These are phyloP conservation scores for Penicillium odoratum DNA, from an alignment of 495 filamentous ascomycete genomes.

Conservation along the genomic window DNA sequence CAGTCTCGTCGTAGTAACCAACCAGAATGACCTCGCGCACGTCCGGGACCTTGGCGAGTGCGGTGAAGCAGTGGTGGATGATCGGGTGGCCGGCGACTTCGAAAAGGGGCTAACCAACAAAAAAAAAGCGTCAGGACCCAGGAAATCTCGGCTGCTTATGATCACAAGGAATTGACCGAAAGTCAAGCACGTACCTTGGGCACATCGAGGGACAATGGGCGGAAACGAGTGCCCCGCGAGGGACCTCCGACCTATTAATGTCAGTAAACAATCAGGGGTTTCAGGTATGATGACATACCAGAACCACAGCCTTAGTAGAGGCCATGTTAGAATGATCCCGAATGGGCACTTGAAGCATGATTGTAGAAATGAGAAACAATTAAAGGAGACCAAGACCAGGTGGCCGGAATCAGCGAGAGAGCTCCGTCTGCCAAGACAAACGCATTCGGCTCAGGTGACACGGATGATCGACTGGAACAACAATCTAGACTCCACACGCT, in stretches of 20 bases:
- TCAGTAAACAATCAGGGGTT: constrained; percentile 18
- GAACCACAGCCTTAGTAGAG: constrained; percentile 70
- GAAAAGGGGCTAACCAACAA: constrained; percentile 79
- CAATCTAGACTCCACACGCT: background rate
- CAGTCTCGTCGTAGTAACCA: constrained; percentile 96
- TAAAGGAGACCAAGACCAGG: constrained; percentile 12
- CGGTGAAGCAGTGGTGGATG: constrained; percentile 94
- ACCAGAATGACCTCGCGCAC: constrained; percentile 97
- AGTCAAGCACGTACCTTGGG: constrained; percentile 72
- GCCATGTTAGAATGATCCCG: constrained; percentile 47
- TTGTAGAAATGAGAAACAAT: constrained; percentile 12
- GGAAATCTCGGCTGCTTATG: background rate
- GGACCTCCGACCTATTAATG: constrained; percentile 79
- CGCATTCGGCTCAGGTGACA: constrained; percentile 33
- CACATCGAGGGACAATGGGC: constrained; percentile 93
- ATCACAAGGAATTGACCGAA: constrained; percentile 5
- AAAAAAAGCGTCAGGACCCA: constrained; percentile 14
- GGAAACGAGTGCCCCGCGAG: constrained; percentile 92
- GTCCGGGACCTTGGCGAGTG: constrained; percentile 84
- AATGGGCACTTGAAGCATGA: constrained; percentile 51
- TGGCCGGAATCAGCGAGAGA: constrained; percentile 18
- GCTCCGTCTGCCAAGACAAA: constrained; percentile 30
- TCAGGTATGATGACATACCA: constrained; percentile 45
- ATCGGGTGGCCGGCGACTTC: constrained; percentile 98
- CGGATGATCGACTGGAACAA: background rate